Evolutionary conservation across 306 rosid genomes (phyloP), one percentile per base, ranked within the genome.

Genomic region (Pueraria montana): DNA sequence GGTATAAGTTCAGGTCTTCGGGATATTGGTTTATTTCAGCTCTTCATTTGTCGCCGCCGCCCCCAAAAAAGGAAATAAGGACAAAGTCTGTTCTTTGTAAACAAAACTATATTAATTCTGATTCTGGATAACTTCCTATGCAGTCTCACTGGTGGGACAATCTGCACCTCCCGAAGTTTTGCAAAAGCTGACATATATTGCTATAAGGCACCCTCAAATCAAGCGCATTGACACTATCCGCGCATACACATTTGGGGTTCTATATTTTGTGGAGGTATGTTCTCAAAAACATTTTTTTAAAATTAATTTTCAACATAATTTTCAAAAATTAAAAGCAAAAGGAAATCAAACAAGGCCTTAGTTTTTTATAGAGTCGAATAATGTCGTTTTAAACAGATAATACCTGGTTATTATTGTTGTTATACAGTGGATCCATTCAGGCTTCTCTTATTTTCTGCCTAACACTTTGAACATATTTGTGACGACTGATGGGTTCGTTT

Each of bases 231-330:
- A 96, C 86, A 96, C 99, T 7, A 95, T 96, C 78, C 98, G 99
- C 0, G 99, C 99, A 5, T 96, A 96, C 90, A 96, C 98, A 72
- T 96, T 96, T 72, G 99, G 99, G 0, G 99, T 81, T 86, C 93
- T 96, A 70, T 96, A 94, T 87, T 96, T 96, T 83, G 99, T 96
- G 8, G 99, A 96, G 99, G 98, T 96, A n/a, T n/a, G n/a, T n/a
- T n/a, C n/a, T n/a, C n/a, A n/a, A n/a, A n/a, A n/a, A n/a, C n/a
- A n/a, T n/a, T n/a, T n/a, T n/a, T n/a, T n/a, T n/a, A n/a, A n/a
- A n/a, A n/a, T n/a, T n/a, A n/a, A n/a, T n/a, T n/a, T n/a, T n/a
- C n/a, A n/a, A n/a, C n/a, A n/a, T n/a, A n/a, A n/a, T n/a, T n/a
- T n/a, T n/a, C n/a, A n/a, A n/a, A n/a, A n/a, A n/a, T n/a, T n/a